Evolutionary conservation across 148 eudicot genomes (phyloP).

Genomic region (Polygonum aviculare): DNA sequence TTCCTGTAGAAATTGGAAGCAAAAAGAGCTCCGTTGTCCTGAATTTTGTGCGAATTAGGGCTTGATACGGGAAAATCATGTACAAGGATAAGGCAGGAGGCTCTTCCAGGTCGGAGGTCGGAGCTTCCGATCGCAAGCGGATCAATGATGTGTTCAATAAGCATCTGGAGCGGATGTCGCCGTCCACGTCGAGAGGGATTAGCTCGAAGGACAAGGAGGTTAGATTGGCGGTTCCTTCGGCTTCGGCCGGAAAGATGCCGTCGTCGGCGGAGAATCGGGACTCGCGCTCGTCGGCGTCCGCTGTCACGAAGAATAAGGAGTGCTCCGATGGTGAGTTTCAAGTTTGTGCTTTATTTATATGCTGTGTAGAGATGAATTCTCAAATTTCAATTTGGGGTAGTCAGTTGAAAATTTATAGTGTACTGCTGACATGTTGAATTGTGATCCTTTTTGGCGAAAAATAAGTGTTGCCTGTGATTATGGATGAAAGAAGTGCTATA

Average conservation of each 20-base stretch:
- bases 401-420: not conserved
- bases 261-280: conserved; percentile 25
- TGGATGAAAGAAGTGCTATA: conserved; percentile 7
- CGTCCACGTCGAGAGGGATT: conserved; percentile 53
- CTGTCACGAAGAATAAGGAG: conserved; percentile 29
- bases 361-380: not conserved
- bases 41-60: not conserved
- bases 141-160: conserved; percentile 66
- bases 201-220: conserved; percentile 33
- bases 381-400: not conserved
- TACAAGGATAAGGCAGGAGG: conserved; percentile 6
- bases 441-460: not conserved
- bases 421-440: not conserved
- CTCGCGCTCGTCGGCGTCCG: conserved; percentile 14
- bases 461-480: not conserved
- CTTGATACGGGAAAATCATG: not conserved
- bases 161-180: conserved; percentile 56
- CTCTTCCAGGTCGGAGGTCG: conserved; percentile 23
- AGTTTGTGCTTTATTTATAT: conserved; percentile 3
- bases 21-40: not conserved
- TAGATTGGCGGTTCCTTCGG: conserved; percentile 32
- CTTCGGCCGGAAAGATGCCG: conserved; percentile 31
- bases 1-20: not conserved
- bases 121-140: conserved; percentile 59
- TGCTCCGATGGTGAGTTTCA: conserved; percentile 52